Evolutionary conservation across 495 filamentous ascomycete genomes (phyloP).

Genomic region (Penicillium flavigenum): DNA sequence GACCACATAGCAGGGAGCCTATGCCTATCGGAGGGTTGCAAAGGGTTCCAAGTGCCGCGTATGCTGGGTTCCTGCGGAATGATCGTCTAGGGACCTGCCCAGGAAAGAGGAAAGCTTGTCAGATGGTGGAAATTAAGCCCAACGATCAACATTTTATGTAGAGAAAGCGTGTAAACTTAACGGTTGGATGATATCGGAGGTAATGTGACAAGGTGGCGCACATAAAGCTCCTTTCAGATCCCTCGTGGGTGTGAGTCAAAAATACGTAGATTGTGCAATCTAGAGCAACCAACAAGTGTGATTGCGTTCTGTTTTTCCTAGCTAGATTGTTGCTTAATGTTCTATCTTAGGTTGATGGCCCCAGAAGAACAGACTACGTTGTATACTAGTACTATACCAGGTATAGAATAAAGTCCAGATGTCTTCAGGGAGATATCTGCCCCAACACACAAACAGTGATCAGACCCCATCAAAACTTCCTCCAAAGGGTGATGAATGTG

Average conservation of each 20-base stretch:
- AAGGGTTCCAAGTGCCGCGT: conserved; percentile 3
- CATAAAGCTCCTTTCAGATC: not conserved
- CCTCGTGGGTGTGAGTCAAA: not conserved
- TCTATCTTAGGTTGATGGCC: not conserved
- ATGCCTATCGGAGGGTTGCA: conserved; percentile 12
- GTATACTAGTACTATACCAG: not conserved
- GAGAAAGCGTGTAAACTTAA: not conserved
- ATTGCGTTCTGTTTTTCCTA: not conserved
- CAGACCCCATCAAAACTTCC: not conserved
- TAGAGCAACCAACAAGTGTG: not conserved
- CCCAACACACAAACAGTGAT: not conserved
- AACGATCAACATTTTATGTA: conserved; percentile 1
- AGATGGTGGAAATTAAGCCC: not conserved
- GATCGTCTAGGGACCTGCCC: conserved; percentile 18
- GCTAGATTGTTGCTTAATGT: not conserved
- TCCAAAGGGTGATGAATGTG: conserved; percentile 1
- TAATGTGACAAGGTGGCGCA: not conserved
- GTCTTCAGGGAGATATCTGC: not conserved
- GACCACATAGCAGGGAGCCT: conserved; percentile 21
- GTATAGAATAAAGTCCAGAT: not conserved
- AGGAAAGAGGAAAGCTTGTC: conserved; percentile 3
- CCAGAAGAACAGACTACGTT: not conserved
- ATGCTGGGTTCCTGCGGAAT: conserved; percentile 21
- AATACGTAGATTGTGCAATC: not conserved
- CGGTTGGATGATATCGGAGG: not conserved